phyloP scores from a whole-genome alignment of 148 eudicot species.

The Rhododendron griersonianum region DNA sequence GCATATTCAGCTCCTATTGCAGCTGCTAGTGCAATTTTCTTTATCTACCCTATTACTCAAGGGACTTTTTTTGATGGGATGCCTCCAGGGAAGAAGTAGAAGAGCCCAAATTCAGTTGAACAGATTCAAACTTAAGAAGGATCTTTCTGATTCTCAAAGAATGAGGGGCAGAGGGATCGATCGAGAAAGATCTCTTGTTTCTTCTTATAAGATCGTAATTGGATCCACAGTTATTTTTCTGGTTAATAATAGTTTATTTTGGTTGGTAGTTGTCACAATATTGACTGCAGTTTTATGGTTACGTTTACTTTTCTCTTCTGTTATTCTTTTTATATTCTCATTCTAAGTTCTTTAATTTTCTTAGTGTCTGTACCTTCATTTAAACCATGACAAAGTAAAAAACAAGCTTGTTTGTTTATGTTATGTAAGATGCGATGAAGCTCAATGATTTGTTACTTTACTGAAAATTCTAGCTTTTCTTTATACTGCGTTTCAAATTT shows the following conservation, averaged over 20 bases:
- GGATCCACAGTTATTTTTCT: neutral
- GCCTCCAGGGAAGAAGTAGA: neutral
- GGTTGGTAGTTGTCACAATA: neutral
- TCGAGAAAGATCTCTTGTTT: neutral
- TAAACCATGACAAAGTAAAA: neutral
- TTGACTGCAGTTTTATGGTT: neutral
- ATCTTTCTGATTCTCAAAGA: neutral
- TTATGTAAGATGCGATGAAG: neutral
- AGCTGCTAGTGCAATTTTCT: neutral
- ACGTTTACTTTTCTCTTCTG: neutral
- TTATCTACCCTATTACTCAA: neutral
- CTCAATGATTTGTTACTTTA: neutral
- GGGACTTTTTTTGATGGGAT: neutral
- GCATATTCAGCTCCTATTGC: neutral
- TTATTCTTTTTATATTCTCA: neutral
- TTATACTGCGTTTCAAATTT: neutral
- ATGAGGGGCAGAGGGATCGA: neutral
- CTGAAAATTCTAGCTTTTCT: neutral
- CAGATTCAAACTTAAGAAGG: neutral
- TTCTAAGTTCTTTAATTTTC: neutral
- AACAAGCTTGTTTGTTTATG: neutral
- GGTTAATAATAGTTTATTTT: neutral
- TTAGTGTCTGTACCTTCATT: neutral
- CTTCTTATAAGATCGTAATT: neutral
- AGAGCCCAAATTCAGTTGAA: neutral